Evolutionary conservation across 2,329 filamentous ascomycete genomes (phyloP).

Genomic region (Juglanconis oblonga): DNA sequence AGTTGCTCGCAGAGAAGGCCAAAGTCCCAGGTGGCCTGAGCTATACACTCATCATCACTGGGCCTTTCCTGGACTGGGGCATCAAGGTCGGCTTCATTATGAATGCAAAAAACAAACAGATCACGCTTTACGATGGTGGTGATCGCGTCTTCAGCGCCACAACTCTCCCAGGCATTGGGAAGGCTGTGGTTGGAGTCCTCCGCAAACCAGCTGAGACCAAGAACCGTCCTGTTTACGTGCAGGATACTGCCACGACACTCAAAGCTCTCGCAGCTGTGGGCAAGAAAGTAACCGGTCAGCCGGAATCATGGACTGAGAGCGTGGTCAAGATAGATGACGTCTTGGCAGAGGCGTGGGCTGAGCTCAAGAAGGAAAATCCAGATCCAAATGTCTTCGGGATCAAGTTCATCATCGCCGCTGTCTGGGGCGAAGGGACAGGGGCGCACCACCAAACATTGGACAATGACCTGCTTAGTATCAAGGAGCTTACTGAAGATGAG

Average conservation of each 20-base stretch:
- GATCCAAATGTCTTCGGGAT: conserved; percentile 23
- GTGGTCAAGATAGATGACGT: conserved; percentile 26
- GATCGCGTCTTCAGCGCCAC: conserved; percentile 23
- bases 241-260: conserved; percentile 14
- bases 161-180: conserved; percentile 25
- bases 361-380: conserved; percentile 28
- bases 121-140: conserved; percentile 25
- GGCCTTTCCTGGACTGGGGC: conserved; percentile 30
- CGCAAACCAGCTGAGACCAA: conserved; percentile 26
- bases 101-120: conserved; percentile 23
- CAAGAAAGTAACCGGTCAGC: conserved; percentile 10
- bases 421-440: conserved; percentile 33
- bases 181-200: conserved; percentile 26
- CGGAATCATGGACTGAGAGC: conserved; percentile 22
- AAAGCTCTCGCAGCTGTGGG: conserved; percentile 8
- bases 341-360: conserved; percentile 26
- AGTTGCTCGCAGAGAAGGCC: neutral
- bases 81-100: conserved; percentile 23
- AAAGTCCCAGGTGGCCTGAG: conserved; percentile 18
- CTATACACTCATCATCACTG: conserved; percentile 28
- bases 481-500: conserved; percentile 30
- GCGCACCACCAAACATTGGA: conserved; percentile 28
- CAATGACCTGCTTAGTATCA: conserved; percentile 37
- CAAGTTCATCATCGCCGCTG: conserved; percentile 27
- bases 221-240: conserved; percentile 25